Evolutionary conservation across 2,329 filamentous ascomycete species (phyloP).

Genomic region (Alternaria arborescens): DNA sequence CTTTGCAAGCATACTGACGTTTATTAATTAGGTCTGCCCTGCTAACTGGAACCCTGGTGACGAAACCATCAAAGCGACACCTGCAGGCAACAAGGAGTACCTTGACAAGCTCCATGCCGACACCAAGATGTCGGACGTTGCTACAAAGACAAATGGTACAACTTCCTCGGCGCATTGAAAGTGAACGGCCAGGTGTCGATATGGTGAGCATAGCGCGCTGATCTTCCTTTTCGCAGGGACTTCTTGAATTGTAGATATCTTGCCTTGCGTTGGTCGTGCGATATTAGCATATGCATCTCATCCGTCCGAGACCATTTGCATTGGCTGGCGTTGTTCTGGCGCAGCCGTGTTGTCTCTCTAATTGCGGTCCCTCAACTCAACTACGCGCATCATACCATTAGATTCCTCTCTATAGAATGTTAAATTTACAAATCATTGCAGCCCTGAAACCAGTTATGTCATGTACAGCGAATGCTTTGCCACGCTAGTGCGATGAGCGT

Average conservation of each 20-base stretch:
- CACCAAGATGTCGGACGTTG: slow-evolving; percentile 45
- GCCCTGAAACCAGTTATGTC: not conserved
- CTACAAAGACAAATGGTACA: slow-evolving; percentile 41
- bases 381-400: not conserved
- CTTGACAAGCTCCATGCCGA: slow-evolving; percentile 47
- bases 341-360: slow-evolving; percentile 5
- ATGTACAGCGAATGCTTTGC: not conserved
- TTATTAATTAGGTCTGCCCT: slow-evolving; percentile 45
- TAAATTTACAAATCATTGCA: not conserved
- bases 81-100: slow-evolving; percentile 52
- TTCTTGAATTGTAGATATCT: slow-evolving; percentile 4
- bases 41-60: slow-evolving; percentile 55
- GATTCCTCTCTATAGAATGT: slow-evolving; percentile 11
- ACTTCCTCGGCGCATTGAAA: slow-evolving; percentile 1
- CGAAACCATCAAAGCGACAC: slow-evolving; percentile 53
- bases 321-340: slow-evolving; percentile 18
- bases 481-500: not conserved
- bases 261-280: slow-evolving; percentile 4
- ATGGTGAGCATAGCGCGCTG: slow-evolving; percentile 1
- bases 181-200: not conserved
- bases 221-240: slow-evolving; percentile 11
- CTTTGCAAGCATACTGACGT: slow-evolving; percentile 7
- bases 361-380: slow-evolving; percentile 1
- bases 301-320: slow-evolving; percentile 2
- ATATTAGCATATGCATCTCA: slow-evolving; percentile 9